phyloP scores from a whole-genome alignment of 306 rosid species.

The Quercus agrifolia region DNA sequence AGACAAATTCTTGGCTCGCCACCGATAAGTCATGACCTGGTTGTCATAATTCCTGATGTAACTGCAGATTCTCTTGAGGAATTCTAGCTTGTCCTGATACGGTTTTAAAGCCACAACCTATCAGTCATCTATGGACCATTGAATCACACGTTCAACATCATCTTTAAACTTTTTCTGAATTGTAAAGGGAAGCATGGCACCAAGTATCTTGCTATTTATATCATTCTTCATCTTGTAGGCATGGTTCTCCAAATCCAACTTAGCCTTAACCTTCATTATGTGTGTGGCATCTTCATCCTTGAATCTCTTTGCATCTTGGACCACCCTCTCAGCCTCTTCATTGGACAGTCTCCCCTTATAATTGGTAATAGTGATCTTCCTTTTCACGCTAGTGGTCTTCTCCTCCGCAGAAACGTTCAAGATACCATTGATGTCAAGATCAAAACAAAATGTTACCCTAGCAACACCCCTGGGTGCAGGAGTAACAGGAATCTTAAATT shows the following conservation, averaged over 20 bases:
- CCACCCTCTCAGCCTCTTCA: neutral
- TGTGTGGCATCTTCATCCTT: constrained; percentile 17
- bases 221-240: neutral
- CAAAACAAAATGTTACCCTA: too few relatives aligned
- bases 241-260: constrained; percentile 5
- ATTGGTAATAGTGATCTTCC: too few relatives aligned
- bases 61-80: constrained; percentile 19
- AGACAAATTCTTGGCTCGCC: too few relatives aligned
- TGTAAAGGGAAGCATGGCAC: neutral
- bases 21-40: too few relatives aligned
- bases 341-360: too few relatives aligned
- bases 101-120: constrained; percentile 5
- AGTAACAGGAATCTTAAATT: too few relatives aligned
- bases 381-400: too few relatives aligned
- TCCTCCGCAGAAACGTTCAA: too few relatives aligned
- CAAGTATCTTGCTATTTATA: constrained; percentile 8
- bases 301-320: constrained; percentile 6
- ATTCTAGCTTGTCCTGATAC: constrained; percentile 8
- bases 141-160: constrained; percentile 6
- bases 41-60: neutral
- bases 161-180: constrained; percentile 8
- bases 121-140: constrained; percentile 1
- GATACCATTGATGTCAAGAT: too few relatives aligned
- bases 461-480: too few relatives aligned
- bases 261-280: constrained; percentile 14